Evolutionary conservation across 2,329 filamentous ascomycete genomes (phyloP).

Genomic region (Elsinoe australis): DNA sequence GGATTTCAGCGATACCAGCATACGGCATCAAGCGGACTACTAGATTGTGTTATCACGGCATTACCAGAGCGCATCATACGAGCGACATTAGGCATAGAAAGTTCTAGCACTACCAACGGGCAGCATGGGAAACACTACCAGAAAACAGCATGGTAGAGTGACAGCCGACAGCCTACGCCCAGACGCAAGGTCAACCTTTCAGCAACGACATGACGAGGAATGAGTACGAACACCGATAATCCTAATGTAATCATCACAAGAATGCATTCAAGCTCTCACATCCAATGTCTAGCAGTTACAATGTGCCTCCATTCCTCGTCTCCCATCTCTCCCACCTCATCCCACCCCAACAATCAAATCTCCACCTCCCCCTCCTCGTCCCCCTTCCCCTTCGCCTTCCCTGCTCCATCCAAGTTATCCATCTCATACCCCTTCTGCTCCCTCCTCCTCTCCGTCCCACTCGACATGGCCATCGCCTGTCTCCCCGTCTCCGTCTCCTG

Average conservation of each 20-base stretch:
- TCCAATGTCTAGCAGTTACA: too few species aligned
- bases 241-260: neutral
- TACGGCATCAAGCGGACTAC: too few species aligned
- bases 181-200: too few species aligned
- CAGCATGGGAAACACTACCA: too few species aligned
- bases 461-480: constrained; percentile 70
- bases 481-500: constrained; percentile 78
- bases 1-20: neutral
- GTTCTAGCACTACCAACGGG: too few species aligned
- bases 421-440: constrained; percentile 36
- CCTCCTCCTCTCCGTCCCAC: constrained; percentile 4
- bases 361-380: constrained; percentile 53
- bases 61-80: too few species aligned
- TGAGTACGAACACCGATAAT: neutral
- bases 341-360: constrained; percentile 23
- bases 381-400: constrained; percentile 43
- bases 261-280: neutral
- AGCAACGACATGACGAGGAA: neutral
- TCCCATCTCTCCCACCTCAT: constrained; percentile 18
- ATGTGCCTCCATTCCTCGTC: neutral
- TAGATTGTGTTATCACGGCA: too few species aligned
- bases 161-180: too few species aligned
- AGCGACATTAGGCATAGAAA: too few species aligned
- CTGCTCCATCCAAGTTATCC: constrained; percentile 53
- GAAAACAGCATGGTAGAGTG: too few species aligned